Evolutionary conservation across 306 rosid species (phyloP), one percentile per base, ranked within the genome.

Genomic region (Quercus glauca): DNA sequence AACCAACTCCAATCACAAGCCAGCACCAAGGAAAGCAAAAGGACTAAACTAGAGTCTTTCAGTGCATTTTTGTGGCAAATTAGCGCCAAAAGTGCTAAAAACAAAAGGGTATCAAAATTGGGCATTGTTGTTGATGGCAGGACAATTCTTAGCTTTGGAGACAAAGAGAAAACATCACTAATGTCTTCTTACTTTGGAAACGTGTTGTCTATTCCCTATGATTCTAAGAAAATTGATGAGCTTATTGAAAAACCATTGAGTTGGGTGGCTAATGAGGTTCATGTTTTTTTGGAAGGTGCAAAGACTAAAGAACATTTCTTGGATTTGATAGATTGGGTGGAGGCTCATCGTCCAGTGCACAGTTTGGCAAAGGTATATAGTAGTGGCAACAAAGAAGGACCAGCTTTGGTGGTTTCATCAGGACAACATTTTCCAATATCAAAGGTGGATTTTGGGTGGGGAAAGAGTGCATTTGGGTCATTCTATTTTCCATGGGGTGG

Each of bases 401-500:
- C 43, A 1, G 10, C 43, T 37, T 0, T 37, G 43, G 43, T 37
- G 43, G 43, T 37, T 37, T 37, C 43, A 37, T 37, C 43, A 37
- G 43, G 43, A 37, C 43, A 37, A 37, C 43, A 37, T 37, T 37
- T 37, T 37, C 43, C 43, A 37, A 37, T 37, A 37, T 84, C 80
- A 2, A 75, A 89, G 73, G 75, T 89, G 37, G 78, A 93, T 80
- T 93, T 91, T 43, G 97, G 97, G 68, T 93, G 92, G 96, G 97
- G 97, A 6, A 78, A 58, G 73, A 87, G 84, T 6, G 70, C 82
- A 31, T 91, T 93, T 19, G 92, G 81, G 28, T 93, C 97, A 0
- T 93, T 88, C 84, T 90, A 93, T 78, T 91, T 93, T 74, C 96
- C 94, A 1, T 93, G 92, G 96, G 90, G 89, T 1, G 96, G 96